Percentiles rank a stretch among this genome's conserved stretches.
These are phyloP conservation scores for Capsella bursapastoris DNA, from an alignment of 345 rosid genomes.

Conservation along the genomic window DNA sequence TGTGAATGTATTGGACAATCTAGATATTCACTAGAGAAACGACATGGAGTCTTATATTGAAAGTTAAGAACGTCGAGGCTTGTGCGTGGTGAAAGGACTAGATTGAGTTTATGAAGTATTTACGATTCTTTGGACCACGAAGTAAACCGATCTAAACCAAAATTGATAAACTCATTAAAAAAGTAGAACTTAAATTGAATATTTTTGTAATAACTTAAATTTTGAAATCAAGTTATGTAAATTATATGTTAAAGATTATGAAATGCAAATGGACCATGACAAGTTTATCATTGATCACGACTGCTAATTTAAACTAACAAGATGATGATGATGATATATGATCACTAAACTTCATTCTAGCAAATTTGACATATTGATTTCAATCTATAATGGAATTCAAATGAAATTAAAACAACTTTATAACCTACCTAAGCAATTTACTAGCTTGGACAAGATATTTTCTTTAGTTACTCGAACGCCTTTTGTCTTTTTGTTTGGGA, in stretches of 20 bases:
- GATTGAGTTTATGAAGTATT: neutral
- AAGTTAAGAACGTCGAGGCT: neutral
- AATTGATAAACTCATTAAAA: neutral
- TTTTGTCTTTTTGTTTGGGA: slow-evolving; percentile 10
- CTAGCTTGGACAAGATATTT: too few species aligned
- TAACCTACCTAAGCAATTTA: too few species aligned
- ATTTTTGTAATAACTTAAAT: too few species aligned
- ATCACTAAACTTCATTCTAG: neutral
- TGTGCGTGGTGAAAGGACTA: neutral
- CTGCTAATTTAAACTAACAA: neutral
- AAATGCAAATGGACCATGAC: too few species aligned
- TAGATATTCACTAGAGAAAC: slow-evolving; percentile 6
- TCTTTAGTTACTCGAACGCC: neutral
- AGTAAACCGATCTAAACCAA: neutral
- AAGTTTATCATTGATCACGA: neutral
- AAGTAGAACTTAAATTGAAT: too few species aligned
- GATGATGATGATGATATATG: neutral
- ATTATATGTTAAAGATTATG: neutral
- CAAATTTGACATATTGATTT: neutral
- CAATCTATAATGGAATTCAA: too few species aligned
- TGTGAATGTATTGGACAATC: neutral
- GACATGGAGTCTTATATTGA: neutral
- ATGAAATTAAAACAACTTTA: too few species aligned
- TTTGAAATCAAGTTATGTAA: neutral
- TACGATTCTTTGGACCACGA: neutral